Conservation (phyloP, 2,329 filamentous ascomycete genomes). For the Amauroascus niger region DNA sequence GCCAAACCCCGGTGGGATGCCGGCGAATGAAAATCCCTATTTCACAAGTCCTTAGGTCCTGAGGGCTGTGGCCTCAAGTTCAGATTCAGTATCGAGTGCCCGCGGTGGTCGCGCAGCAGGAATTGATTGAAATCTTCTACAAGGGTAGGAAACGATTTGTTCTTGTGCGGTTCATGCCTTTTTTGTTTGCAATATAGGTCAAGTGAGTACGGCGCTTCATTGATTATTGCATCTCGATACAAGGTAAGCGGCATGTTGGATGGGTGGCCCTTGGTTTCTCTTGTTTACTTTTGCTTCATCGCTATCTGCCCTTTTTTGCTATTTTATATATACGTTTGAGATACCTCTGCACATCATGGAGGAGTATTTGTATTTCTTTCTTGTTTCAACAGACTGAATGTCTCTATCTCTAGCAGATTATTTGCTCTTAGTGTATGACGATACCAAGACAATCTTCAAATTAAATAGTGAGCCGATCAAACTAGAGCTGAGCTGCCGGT, state of each 20-base stretch:
- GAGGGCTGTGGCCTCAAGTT: background rate
- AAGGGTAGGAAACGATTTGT: background rate
- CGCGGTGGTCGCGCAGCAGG: background rate
- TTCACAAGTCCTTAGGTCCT: background rate
- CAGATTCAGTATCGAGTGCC: background rate
- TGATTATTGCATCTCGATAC: background rate
- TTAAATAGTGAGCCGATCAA: too few relatives aligned
- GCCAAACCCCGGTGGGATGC: background rate
- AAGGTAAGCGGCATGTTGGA: background rate
- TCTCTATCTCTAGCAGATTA: background rate
- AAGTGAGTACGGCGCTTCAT: background rate
- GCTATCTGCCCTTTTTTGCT: background rate
- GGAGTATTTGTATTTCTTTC: background rate
- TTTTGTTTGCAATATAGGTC: background rate
- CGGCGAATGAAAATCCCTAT: constrained; percentile 1
- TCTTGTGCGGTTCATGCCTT: background rate
- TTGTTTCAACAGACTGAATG: background rate
- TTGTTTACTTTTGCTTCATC: background rate
- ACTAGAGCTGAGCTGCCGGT: too few relatives aligned
- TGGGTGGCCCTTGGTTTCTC: background rate
- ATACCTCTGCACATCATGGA: background rate
- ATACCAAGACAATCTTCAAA: too few relatives aligned
- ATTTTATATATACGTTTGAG: background rate
- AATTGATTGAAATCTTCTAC: background rate
- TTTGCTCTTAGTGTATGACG: too few relatives aligned